These are phyloP conservation scores for Colletotrichum tabaci DNA, from an alignment of 2,329 filamentous ascomycete genomes.

Conservation along the genomic window DNA sequence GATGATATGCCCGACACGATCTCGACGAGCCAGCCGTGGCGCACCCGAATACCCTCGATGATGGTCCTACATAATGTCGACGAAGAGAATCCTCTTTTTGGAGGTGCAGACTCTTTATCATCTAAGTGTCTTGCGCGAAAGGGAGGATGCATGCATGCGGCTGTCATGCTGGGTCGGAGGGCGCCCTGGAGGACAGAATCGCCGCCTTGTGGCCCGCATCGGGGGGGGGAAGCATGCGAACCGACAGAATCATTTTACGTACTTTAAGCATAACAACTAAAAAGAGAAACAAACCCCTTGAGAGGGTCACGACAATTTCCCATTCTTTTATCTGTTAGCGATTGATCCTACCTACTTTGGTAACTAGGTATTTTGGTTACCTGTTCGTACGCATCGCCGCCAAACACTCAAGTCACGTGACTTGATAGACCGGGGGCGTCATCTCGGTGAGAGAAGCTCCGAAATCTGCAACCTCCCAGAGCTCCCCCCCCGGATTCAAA, in stretches of 20 bases:
- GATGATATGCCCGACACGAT: conserved; percentile 10
- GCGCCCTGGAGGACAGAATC: neutral
- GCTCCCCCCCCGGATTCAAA: neutral
- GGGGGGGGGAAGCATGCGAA: conserved; percentile 1
- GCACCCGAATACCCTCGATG: neutral
- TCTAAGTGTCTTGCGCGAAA: conserved; percentile 6
- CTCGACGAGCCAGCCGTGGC: conserved; percentile 13
- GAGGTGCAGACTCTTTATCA: neutral
- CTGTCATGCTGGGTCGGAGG: neutral
- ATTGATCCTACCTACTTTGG: too few species aligned
- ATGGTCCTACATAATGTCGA: conserved; percentile 1
- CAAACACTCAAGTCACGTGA: conserved; percentile 23
- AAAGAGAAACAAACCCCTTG: conserved; percentile 8
- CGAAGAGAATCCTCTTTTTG: neutral
- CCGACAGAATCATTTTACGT: conserved; percentile 29
- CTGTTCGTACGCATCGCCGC: neutral
- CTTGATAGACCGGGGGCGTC: conserved; percentile 4
- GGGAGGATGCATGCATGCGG: neutral
- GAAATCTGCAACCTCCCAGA: conserved; percentile 11
- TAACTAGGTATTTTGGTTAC: too few species aligned
- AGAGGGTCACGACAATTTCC: neutral
- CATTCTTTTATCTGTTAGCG: neutral
- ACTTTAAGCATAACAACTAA: conserved; percentile 7
- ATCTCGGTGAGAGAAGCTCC: conserved; percentile 20
- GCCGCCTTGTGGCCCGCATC: neutral